These are phyloP conservation scores for Chiua virens DNA, from an alignment of 768 basidiomycete genomes.

Conservation along the genomic window DNA sequence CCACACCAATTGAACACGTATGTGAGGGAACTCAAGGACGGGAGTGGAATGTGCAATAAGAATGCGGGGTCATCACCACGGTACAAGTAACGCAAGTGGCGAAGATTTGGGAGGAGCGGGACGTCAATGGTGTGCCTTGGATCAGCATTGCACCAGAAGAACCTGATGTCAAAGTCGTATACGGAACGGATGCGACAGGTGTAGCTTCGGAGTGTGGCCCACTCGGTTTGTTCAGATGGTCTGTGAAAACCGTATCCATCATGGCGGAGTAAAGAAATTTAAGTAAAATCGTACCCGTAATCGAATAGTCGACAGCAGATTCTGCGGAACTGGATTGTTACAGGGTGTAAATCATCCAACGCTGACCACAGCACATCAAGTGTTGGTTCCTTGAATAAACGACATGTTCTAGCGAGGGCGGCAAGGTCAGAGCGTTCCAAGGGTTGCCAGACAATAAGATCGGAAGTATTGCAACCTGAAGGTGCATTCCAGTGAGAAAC, in stretches of 20 bases:
- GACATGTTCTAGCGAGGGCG: slow-evolving; percentile 1
- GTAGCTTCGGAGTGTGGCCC: too few relatives aligned
- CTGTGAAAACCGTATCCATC: not conserved
- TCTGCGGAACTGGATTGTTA: not conserved
- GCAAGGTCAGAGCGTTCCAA: too few relatives aligned
- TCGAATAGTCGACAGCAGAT: not conserved
- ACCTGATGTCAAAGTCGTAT: too few relatives aligned
- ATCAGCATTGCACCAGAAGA: not conserved
- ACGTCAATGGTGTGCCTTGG: too few relatives aligned
- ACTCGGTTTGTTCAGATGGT: not conserved
- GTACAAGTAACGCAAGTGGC: not conserved
- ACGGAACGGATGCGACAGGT: too few relatives aligned
- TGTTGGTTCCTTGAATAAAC: slow-evolving; percentile 1
- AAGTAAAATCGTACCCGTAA: not conserved
- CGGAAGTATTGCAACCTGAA: too few relatives aligned
- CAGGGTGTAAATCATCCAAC: not conserved
- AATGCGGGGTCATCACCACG: too few relatives aligned
- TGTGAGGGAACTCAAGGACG: not conserved
- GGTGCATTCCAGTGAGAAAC: too few relatives aligned
- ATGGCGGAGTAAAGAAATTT: too few relatives aligned
- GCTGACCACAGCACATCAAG: slow-evolving; percentile 1
- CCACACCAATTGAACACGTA: too few relatives aligned
- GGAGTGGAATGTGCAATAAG: not conserved
- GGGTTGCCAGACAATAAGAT: too few relatives aligned
- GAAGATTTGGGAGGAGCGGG: slow-evolving; percentile 6